phyloP scores from a whole-genome alignment of 2,329 filamentous ascomycete species.

The Paraconiothyrium brasiliense region DNA sequence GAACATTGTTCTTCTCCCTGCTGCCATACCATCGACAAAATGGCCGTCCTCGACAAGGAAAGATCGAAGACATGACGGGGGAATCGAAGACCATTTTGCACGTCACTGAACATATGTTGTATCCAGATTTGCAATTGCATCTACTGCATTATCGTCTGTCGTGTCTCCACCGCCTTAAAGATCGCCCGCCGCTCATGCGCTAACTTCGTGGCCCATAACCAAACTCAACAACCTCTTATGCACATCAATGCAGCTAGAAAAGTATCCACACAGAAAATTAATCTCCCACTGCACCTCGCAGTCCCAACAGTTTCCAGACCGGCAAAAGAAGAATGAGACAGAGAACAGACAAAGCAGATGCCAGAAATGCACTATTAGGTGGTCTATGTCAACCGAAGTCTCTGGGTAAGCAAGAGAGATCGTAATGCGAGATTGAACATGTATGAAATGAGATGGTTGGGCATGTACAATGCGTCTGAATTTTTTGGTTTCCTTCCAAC shows the following conservation, averaged over 20 bases:
- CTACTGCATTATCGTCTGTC: constrained; percentile 2
- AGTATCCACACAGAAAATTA: constrained; percentile 14
- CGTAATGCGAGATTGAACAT: constrained; percentile 4
- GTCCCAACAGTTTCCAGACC: not conserved
- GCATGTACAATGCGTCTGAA: constrained; percentile 12
- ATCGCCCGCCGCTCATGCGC: constrained; percentile 1
- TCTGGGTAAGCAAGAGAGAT: constrained; percentile 2
- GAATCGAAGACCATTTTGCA: not conserved
- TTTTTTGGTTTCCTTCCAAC: not conserved
- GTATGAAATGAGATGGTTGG: constrained; percentile 6
- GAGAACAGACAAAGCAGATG: constrained; percentile 3
- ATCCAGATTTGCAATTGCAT: constrained; percentile 5
- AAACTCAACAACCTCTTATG: constrained; percentile 1
- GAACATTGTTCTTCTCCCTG: too few species aligned
- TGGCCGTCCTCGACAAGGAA: too few species aligned
- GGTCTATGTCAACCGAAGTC: not conserved
- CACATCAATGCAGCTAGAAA: constrained; percentile 13
- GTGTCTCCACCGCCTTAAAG: not conserved
- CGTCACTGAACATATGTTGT: not conserved
- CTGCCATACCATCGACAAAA: too few species aligned
- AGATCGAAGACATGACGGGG: not conserved
- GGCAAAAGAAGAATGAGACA: not conserved
- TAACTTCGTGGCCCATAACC: not conserved
- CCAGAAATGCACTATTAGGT: constrained; percentile 6
- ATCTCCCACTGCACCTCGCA: constrained; percentile 2